Evolutionary conservation across 2,329 filamentous ascomycete genomes (phyloP).

Genomic region (Botrytis medusae): DNA sequence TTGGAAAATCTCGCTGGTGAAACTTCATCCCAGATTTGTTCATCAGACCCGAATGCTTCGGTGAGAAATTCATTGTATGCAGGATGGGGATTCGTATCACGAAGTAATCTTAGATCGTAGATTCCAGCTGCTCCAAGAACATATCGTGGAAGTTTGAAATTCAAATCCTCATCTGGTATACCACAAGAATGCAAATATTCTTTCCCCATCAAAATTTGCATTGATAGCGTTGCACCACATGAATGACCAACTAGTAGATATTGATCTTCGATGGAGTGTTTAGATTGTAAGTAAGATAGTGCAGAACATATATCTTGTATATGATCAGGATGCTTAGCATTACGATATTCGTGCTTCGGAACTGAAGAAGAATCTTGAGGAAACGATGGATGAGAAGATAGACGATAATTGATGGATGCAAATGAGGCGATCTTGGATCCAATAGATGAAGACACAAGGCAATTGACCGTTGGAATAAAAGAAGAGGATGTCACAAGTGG

Average conservation of each 20-base stretch:
- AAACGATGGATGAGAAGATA: conserved; percentile 55
- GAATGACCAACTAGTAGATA: conserved; percentile 63
- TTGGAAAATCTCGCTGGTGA: conserved; percentile 23
- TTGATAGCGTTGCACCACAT: conserved; percentile 62
- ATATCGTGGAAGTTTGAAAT: conserved; percentile 11
- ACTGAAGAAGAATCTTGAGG: conserved; percentile 40
- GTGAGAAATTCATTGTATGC: conserved; percentile 30
- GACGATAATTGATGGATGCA: conserved; percentile 64
- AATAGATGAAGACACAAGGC: conserved; percentile 40
- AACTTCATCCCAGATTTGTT: conserved; percentile 52
- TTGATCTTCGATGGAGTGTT: conserved; percentile 45
- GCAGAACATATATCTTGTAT: conserved; percentile 55
- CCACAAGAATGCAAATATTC: conserved; percentile 10
- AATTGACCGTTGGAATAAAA: conserved; percentile 48
- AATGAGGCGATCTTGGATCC: conserved; percentile 55
- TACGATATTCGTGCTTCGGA: conserved; percentile 37
- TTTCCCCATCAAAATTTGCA: conserved; percentile 46
- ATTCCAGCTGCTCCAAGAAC: conserved; percentile 58
- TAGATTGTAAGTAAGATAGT: conserved; percentile 50
- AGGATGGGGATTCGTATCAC: conserved; percentile 27
- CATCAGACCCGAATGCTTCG: conserved; percentile 49
- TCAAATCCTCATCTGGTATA: background rate
- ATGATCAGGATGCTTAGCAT: conserved; percentile 60
- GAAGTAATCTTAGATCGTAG: conserved; percentile 54
- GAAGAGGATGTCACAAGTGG: conserved; percentile 49